These are phyloP conservation scores for Coemansia sp. DNA, from an alignment of 192 early-diverging fungal genomes.

Conservation along the genomic window DNA sequence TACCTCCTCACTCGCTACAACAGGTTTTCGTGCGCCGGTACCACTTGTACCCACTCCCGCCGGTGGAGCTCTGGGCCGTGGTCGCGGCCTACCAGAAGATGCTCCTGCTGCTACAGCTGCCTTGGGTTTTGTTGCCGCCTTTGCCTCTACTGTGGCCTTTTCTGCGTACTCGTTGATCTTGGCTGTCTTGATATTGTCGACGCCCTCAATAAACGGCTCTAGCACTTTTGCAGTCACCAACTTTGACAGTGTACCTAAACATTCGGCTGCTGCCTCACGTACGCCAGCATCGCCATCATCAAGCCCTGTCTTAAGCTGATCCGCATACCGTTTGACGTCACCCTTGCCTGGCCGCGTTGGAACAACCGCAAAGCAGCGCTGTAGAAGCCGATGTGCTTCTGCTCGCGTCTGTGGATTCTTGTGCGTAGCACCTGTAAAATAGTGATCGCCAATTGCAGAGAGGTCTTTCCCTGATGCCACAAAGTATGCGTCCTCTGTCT, in stretches of 20 bases:
- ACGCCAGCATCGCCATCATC: constrained; percentile 85
- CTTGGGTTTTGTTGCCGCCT: constrained; percentile 55
- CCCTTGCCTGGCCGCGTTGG: constrained; percentile 69
- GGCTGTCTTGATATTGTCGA: constrained; percentile 84
- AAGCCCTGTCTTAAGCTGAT: constrained; percentile 71
- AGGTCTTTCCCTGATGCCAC: constrained; percentile 50
- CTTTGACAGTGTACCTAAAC: constrained; percentile 87
- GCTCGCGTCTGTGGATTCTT: constrained; percentile 92
- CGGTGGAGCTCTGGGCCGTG: constrained; percentile 21
- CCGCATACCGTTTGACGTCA: constrained; percentile 77
- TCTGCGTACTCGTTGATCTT: constrained; percentile 88
- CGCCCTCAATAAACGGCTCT: constrained; percentile 69
- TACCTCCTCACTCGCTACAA: constrained; percentile 1
- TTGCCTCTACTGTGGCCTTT: constrained; percentile 80
- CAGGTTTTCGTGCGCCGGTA: background rate
- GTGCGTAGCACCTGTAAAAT: constrained; percentile 66
- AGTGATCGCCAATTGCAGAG: constrained; percentile 75
- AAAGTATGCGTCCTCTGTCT: constrained; percentile 84
- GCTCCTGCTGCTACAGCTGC: constrained; percentile 20
- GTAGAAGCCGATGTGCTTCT: constrained; percentile 73
- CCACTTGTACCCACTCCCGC: background rate
- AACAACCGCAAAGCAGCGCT: constrained; percentile 71
- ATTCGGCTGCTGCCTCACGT: constrained; percentile 80
- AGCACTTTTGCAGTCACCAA: constrained; percentile 77
- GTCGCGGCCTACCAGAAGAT: constrained; percentile 14